A percentile compares a stretch with the other conserved stretches of the same genome.
phyloP scores from a whole-genome alignment of 1,284 basidiomycete species.

The Marasmius fiardii region DNA sequence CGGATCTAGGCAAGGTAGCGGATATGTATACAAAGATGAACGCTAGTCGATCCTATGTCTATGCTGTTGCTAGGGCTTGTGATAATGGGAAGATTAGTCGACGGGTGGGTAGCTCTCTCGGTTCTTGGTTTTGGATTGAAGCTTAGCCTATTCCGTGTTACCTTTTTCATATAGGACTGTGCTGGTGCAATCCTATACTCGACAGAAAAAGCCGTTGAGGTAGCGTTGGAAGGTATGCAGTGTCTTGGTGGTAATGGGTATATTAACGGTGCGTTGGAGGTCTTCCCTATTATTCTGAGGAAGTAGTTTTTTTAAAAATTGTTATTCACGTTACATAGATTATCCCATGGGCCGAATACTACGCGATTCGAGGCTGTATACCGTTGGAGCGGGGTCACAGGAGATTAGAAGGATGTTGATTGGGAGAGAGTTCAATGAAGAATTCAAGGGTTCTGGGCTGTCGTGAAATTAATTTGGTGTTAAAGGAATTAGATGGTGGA shows the following conservation, averaged over 20 bases:
- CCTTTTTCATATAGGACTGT: constrained; percentile 62
- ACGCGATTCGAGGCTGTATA: constrained; percentile 82
- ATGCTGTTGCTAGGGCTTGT: constrained; percentile 88
- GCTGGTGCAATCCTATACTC: constrained; percentile 91
- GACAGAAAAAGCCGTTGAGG: constrained; percentile 86
- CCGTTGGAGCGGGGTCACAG: constrained; percentile 90
- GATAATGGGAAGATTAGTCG: constrained; percentile 82
- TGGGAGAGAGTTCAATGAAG: constrained; percentile 84
- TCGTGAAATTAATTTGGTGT: too few species aligned
- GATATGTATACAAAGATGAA: constrained; percentile 97
- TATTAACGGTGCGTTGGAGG: constrained; percentile 69
- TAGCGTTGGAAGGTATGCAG: constrained; percentile 90
- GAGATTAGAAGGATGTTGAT: constrained; percentile 91
- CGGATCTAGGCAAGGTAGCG: constrained; percentile 62
- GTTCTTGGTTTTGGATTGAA: too few species aligned
- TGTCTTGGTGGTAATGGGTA: constrained; percentile 92
- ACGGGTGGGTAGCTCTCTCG: constrained; percentile 46
- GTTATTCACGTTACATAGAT: constrained; percentile 41
- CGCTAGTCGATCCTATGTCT: constrained; percentile 88
- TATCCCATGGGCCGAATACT: constrained; percentile 86
- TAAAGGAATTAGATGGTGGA: too few species aligned
- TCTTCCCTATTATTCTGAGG: background rate
- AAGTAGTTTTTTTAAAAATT: constrained; percentile 6
- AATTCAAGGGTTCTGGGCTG: constrained; percentile 36
- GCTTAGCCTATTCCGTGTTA: too few species aligned